Conservation (phyloP, 495 filamentous ascomycete genomes). For the Tetracladium marchalianum region DNA sequence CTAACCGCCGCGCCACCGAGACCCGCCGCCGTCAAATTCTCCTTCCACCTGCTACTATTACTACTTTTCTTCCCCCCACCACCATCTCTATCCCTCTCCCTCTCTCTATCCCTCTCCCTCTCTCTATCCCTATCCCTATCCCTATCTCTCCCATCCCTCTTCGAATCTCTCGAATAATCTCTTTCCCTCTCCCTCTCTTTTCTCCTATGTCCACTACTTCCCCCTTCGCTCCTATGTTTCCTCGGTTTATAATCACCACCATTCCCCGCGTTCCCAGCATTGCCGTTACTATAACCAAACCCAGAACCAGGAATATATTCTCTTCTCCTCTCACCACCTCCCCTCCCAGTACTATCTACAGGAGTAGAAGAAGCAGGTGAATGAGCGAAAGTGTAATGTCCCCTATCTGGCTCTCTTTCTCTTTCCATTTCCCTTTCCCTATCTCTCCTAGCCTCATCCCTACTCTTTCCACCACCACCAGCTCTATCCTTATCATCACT, state of each 20-base stretch:
- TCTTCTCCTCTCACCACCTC: background rate
- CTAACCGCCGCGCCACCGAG: slow-evolving; percentile 42
- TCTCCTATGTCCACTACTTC: background rate
- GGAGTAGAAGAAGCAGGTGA: no score
- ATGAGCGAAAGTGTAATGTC: background rate
- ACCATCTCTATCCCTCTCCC: background rate
- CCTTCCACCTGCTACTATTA: slow-evolving; percentile 20
- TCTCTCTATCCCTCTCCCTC: background rate
- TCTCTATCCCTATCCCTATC: slow-evolving; percentile 1
- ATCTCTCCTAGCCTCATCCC: background rate
- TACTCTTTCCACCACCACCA: background rate
- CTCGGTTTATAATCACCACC: no score
- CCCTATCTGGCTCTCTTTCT: slow-evolving; percentile 7
- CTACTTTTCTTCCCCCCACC: background rate
- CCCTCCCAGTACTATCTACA: no score
- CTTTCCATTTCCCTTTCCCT: slow-evolving; percentile 3
- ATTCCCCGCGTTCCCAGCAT: no score
- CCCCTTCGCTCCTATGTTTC: background rate
- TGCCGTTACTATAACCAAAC: no score
- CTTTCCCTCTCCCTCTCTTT: slow-evolving; percentile 3
- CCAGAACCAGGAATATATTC: no score
- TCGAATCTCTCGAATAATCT: slow-evolving; percentile 5
- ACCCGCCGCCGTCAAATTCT: slow-evolving; percentile 32
- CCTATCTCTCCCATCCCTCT: slow-evolving; percentile 1
- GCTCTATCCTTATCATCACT: no score